These are phyloP conservation scores for Apostasia shenzhenica DNA, from an alignment of 106 monocot species.

Conservation along the genomic window DNA sequence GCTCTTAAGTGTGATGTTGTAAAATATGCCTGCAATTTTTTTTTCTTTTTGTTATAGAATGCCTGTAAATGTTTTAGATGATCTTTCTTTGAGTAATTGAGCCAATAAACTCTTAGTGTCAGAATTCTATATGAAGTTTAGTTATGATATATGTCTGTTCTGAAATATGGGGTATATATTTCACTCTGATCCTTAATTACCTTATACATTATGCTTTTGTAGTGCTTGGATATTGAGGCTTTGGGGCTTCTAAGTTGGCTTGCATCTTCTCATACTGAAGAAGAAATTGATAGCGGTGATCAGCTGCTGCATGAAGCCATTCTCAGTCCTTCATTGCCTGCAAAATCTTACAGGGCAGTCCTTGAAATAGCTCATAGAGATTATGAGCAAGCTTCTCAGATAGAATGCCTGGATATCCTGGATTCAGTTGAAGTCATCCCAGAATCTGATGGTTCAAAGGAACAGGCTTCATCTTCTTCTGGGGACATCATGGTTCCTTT, in stretches of 20 bases:
- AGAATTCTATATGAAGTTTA: too few relatives aligned
- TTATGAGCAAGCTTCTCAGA: constrained; percentile 77
- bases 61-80: too few relatives aligned
- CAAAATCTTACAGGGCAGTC: constrained; percentile 34
- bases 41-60: too few relatives aligned
- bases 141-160: too few relatives aligned
- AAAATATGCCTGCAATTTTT: too few relatives aligned
- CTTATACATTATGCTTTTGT: constrained; percentile 12
- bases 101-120: too few relatives aligned
- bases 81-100: too few relatives aligned
- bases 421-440: constrained; percentile 49
- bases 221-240: constrained; percentile 49
- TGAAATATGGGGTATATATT: background rate
- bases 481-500: background rate
- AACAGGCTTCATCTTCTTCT: constrained; percentile 9
- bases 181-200: background rate
- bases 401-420: constrained; percentile 93
- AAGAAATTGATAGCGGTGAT: constrained; percentile 64
- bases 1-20: too few relatives aligned
- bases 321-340: constrained; percentile 56
- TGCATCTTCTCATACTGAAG: constrained; percentile 83
- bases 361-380: constrained; percentile 70
- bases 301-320: constrained; percentile 66
- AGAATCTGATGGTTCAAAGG: constrained; percentile 19
- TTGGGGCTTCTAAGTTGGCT: constrained; percentile 81